Evolutionary conservation across 768 basidiomycete genomes (phyloP).

Genomic region (Suillus lakei): DNA sequence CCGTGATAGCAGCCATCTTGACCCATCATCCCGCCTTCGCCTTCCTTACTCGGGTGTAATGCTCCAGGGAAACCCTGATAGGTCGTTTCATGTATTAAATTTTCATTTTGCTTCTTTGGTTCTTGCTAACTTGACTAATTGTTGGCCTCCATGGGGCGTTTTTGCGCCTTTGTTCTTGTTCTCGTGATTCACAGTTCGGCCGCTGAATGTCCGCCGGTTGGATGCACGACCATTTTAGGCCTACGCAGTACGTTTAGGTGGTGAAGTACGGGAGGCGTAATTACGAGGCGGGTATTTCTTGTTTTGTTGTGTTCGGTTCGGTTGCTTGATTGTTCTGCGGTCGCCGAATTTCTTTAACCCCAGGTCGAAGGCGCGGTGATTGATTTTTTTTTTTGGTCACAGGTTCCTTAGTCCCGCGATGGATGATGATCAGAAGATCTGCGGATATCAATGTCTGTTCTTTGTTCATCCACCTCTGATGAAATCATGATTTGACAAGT

Average conservation of each 20-base stretch:
- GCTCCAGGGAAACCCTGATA: background rate
- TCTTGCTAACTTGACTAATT: constrained; percentile 4
- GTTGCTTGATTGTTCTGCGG: background rate
- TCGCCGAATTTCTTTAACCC: background rate
- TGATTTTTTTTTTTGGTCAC: background rate
- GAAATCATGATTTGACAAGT: background rate
- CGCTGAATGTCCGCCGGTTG: background rate
- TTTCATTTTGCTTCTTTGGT: constrained; percentile 2
- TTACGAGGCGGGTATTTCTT: background rate
- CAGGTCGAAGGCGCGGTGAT: background rate
- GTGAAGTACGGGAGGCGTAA: background rate
- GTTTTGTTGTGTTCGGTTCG: background rate
- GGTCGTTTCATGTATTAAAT: background rate
- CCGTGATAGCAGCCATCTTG: background rate
- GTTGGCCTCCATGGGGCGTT: constrained; percentile 6
- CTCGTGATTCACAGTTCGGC: constrained; percentile 1
- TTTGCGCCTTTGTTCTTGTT: constrained; percentile 5
- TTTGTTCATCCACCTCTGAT: constrained; percentile 1
- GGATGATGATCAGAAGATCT: constrained; percentile 1
- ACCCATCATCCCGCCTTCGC: constrained; percentile 4
- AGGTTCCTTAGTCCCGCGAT: background rate
- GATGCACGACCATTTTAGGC: background rate
- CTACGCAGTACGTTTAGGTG: background rate
- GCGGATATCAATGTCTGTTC: background rate
- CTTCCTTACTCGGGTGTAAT: background rate